Evolutionary conservation across 139 green algal genomes (phyloP), one percentile per base, ranked within the genome.

Genomic region (Micromonas commoda): DNA sequence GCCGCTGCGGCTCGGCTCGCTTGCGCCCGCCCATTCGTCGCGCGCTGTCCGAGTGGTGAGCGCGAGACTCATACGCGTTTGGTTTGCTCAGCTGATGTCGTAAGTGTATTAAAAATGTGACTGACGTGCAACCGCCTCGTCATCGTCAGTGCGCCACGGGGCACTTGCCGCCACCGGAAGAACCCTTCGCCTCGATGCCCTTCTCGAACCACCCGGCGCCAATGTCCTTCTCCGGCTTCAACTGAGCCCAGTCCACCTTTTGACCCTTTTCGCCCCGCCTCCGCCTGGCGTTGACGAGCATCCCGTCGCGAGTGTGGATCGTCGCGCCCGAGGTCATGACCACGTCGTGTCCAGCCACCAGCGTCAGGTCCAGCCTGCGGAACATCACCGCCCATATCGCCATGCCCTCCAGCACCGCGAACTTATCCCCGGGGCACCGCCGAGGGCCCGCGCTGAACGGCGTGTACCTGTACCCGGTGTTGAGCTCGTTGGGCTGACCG

Each of bases 351-450:
- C 80, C 83, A 0, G 91, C 91, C 76, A 93, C 87, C 1, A 94
- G 73, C 19, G 81, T 24, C 61, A 98, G 94, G 73, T 94, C 81
- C 75, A 91, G 96, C 24, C 87, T 80, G 67, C 90, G 86, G 21
- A 98, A 79, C 38, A 97, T 63, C 63, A 95, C 86, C 24, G 92
- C 90, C 60, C 98, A 84, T 13, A 77, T 82, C 2, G 82, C 78
- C 21, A 86, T 70, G 34, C 81, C 78, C 66, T 89, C 85, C 51
- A 86, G 95, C 35, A 99, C 79, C 32, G 94, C 94, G 87, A 99
- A 99, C 83, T 97, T 92, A 82, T 98, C 94, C 19, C 94, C 94
- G 4, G 97, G 88, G 72, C 94, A 98, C 85, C 98, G 97, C 52
- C 92, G 87, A n/a, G 93, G 92, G 3, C 93, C 93, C 51, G 89